Percentiles rank a stretch among this genome's conserved stretches.
Evolutionary conservation across 108 stramenopile genomes (phyloP).

Genomic region (Discostella pseudostelligera): DNA sequence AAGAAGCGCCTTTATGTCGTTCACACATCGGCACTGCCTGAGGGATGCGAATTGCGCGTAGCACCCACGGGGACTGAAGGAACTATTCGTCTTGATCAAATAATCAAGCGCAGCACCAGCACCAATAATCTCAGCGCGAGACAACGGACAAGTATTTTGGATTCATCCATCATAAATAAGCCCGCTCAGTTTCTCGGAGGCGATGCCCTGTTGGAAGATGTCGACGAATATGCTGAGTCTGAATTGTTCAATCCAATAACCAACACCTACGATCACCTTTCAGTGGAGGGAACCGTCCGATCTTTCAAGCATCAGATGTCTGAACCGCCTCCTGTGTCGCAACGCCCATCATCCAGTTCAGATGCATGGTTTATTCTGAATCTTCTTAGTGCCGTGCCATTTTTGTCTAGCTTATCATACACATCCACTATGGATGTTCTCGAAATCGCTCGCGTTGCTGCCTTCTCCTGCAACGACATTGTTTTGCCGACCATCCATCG

Average conservation of each 20-base stretch:
- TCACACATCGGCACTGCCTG: slow-evolving; percentile 81
- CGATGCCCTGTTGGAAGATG: slow-evolving; percentile 29
- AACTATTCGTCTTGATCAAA: slow-evolving; percentile 73
- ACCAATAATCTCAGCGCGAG: background rate
- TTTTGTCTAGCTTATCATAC: slow-evolving; percentile 82
- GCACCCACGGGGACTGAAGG: slow-evolving; percentile 90
- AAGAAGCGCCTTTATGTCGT: slow-evolving; percentile 92
- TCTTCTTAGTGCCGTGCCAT: slow-evolving; percentile 79
- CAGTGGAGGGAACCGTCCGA: slow-evolving; percentile 1
- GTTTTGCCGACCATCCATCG: slow-evolving; percentile 62
- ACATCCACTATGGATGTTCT: slow-evolving; percentile 84
- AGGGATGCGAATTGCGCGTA: slow-evolving; percentile 68
- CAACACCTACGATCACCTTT: slow-evolving; percentile 27
- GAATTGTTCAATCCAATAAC: slow-evolving; percentile 30
- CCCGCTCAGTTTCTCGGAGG: too few species aligned
- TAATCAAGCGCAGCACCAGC: slow-evolving; percentile 30
- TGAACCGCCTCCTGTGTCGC: slow-evolving; percentile 65
- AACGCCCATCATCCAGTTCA: slow-evolving; percentile 79
- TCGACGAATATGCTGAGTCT: slow-evolving; percentile 31
- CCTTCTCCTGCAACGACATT: slow-evolving; percentile 58
- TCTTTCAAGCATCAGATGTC: background rate
- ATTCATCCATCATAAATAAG: background rate
- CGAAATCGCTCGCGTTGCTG: slow-evolving; percentile 75
- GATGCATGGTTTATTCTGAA: slow-evolving; percentile 91
- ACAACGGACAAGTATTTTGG: slow-evolving; percentile 1